Evolutionary conservation across 768 basidiomycete species (phyloP), one percentile per base, ranked within the genome.

Genomic region (Lyophyllum atratum): DNA sequence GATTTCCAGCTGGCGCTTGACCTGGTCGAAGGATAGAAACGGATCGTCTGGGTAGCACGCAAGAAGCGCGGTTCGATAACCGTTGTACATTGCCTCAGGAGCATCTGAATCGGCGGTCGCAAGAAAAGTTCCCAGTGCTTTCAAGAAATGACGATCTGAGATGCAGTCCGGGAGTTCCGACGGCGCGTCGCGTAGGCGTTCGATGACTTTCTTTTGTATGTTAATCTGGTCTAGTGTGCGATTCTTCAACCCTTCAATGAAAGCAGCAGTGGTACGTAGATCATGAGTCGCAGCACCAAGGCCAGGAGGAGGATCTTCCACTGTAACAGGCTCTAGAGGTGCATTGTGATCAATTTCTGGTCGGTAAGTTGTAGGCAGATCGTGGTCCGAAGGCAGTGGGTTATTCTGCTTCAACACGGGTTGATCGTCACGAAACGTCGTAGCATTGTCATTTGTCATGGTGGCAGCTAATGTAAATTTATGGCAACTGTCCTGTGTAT

Each of bases 21-120:
- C 52, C 34, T 66, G 55, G 40, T 74, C 48, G 40, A 62, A 69
- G 1, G 70, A 70, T 7, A 70, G 67, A 24, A 74, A 63, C 7
- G 61, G 48, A 11, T 64, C 54, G 3, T 72, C 63, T 5, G 70
- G 71, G 56, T 66, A 59, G 2, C 64, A 61, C 4, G 54, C 55
- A 4, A 55, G 26, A 22, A 60, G 45, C 1, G 63, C 66, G 3
- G 29, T 37, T 0, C 61, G 33, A n/a, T 67, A 46, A 14, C 57
- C 53, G 15, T 60, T 43, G 39, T 68, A 64, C 2, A 55, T 60
- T 31, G 51, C 53, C n/a, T 62, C 24, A 10, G 66, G 60, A 9
- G 59, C 55, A 52, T 60, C 58, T 17, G 52, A 6, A n/a, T n/a
- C n/a, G n/a, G n/a, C 51, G 8, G 49, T 57, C 9, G 60, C 40